These are phyloP conservation scores for Neocallimastix lanati DNA, from an alignment of 192 early-diverging fungal genomes.

Conservation along the genomic window DNA sequence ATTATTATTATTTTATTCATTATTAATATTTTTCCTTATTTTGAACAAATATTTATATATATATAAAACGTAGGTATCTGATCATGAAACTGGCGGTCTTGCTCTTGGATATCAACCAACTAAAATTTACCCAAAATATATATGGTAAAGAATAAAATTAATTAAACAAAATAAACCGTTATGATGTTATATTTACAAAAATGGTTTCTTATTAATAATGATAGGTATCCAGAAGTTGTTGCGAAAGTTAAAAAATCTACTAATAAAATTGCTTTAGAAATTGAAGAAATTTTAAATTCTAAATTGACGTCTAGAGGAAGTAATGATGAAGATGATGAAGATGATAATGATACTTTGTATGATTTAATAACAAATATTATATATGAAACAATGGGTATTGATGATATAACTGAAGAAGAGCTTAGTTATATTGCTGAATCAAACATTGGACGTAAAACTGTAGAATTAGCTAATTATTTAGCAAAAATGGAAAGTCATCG, in stretches of 20 bases:
- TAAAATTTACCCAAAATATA: constrained; percentile 64
- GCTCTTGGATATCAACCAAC: constrained; percentile 27
- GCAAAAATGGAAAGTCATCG: constrained; percentile 11
- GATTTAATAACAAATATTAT: constrained; percentile 12
- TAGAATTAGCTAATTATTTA: constrained; percentile 7
- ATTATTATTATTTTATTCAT: constrained; percentile 50
- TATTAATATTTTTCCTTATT: neutral
- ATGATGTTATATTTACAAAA: neutral
- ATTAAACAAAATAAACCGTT: too few relatives aligned
- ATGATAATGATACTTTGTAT: neutral
- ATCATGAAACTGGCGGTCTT: constrained; percentile 97
- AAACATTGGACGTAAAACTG: constrained; percentile 17
- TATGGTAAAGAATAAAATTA: constrained; percentile 21
- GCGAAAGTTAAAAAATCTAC: constrained; percentile 48
- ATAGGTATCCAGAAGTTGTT: constrained; percentile 53
- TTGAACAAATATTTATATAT: too few relatives aligned
- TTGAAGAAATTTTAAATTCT: constrained; percentile 11
- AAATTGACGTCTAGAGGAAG: neutral
- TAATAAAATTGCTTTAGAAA: constrained; percentile 20
- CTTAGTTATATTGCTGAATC: constrained; percentile 18
- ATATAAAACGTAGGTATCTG: constrained; percentile 36
- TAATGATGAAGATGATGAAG: constrained; percentile 16
- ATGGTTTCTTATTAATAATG: neutral
- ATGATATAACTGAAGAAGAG: constrained; percentile 46
- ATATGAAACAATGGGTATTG: constrained; percentile 46